Evolutionary conservation across 116 monocot genomes (phyloP).

Genomic region (Iris pallida): DNA sequence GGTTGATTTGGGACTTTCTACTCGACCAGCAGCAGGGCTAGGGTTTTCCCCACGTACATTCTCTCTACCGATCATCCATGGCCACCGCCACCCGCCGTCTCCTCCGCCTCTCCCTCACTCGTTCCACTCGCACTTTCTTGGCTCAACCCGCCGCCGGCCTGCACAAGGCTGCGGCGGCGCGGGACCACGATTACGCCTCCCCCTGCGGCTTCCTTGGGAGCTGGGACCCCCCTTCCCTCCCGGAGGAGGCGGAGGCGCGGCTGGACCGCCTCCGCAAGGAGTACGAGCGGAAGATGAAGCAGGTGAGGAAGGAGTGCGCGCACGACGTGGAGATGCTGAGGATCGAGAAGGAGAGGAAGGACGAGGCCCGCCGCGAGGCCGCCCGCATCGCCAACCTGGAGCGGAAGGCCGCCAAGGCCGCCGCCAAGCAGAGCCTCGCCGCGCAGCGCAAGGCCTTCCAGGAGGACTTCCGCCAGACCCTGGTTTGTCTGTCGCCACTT

Average conservation of each 20-base stretch:
- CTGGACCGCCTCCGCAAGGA: constrained; percentile 54
- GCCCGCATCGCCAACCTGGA: constrained; percentile 60
- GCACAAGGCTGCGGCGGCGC: no score
- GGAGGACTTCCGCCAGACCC: constrained; percentile 68
- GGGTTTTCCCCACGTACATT: no score
- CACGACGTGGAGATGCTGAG: constrained; percentile 66
- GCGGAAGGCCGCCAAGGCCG: constrained; percentile 75
- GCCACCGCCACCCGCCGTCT: no score
- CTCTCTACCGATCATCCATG: no score
- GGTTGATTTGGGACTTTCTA: no score
- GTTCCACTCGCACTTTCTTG: no score
- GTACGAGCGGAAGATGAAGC: constrained; percentile 62
- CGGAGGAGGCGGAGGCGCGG: constrained; percentile 52
- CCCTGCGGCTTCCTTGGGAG: constrained; percentile 54
- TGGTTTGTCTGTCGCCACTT: constrained; percentile 41
- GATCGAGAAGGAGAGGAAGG: constrained; percentile 60
- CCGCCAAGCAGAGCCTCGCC: constrained; percentile 59
- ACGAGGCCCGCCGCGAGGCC: constrained; percentile 70
- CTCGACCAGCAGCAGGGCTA: no score
- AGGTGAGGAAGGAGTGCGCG: constrained; percentile 47
- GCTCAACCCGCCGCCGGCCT: no score
- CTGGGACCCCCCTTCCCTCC: constrained; percentile 56
- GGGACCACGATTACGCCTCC: constrained; percentile 43
- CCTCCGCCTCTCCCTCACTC: no score
- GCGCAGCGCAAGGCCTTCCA: constrained; percentile 58